Conservation (phyloP, 805 yeast genomes). For the Cyberlindnera nakhonratchasimensis region DNA sequence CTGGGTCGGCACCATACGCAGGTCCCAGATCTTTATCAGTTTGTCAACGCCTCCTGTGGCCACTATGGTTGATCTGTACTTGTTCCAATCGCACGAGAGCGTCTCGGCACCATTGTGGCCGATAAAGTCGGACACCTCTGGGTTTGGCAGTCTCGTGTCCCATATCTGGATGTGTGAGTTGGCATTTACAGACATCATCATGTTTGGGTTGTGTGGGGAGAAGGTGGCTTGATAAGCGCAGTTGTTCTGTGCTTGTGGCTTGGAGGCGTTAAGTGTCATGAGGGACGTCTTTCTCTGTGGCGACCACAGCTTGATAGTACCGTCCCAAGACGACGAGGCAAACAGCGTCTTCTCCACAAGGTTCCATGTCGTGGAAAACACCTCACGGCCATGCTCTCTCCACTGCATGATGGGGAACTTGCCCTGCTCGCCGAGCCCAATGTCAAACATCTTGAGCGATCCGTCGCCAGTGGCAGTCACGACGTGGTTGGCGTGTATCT, state of each 20-base stretch:
- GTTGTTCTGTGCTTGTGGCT: conserved; percentile 35
- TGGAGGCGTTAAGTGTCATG: conserved; percentile 45
- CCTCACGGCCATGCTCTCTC: conserved; percentile 76
- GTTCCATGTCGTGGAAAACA: conserved; percentile 72
- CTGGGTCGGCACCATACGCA: conserved; percentile 55
- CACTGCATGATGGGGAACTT: conserved; percentile 67
- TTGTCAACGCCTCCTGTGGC: conserved; percentile 95
- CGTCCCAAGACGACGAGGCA: conserved; percentile 90
- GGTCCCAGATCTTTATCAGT: conserved; percentile 80
- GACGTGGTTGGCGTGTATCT: conserved; percentile 81
- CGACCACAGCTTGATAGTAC: conserved; percentile 75
- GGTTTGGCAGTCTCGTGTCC: conserved; percentile 73
- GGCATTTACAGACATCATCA: conserved; percentile 68
- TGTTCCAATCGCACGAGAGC: conserved; percentile 84
- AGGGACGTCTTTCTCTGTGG: conserved; percentile 57
- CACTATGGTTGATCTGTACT: conserved; percentile 71
- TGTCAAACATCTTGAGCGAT: conserved; percentile 75
- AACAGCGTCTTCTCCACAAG: conserved; percentile 63
- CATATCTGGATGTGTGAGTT: conserved; percentile 74
- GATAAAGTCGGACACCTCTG: conserved; percentile 52
- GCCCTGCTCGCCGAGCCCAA: conserved; percentile 44
- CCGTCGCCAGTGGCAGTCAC: conserved; percentile 90
- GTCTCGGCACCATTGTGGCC: conserved; percentile 83
- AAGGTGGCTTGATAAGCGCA: conserved; percentile 80
- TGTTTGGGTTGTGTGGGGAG: conserved; percentile 79